Evolutionary conservation across 345 rosid genomes (phyloP).

Genomic region (Euphorbia tirucalli): DNA sequence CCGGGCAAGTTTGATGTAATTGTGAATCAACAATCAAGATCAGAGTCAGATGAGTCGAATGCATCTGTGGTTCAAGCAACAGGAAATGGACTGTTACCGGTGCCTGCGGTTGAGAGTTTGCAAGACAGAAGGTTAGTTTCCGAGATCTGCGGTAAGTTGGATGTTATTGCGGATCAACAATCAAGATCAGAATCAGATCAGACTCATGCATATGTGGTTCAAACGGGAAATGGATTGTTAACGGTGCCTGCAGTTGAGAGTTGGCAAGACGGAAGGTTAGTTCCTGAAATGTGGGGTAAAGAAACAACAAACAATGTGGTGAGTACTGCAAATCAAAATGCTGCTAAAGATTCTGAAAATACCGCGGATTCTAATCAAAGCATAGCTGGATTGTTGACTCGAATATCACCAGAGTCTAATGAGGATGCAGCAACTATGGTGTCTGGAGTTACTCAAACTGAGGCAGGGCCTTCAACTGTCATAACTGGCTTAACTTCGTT

Average conservation of each 20-base stretch:
- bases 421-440: constrained; percentile 17
- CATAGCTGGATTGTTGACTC: constrained; percentile 15
- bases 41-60: constrained; percentile 18
- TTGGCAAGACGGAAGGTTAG: constrained; percentile 16
- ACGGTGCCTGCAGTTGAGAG: constrained; percentile 4
- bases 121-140: constrained; percentile 14
- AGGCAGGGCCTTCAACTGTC: constrained; percentile 26
- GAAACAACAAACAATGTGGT: constrained; percentile 16
- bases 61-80: constrained; percentile 15
- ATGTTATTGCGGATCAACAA: neutral
- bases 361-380: constrained; percentile 16
- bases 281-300: constrained; percentile 6
- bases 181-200: constrained; percentile 19
- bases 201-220: constrained; percentile 17
- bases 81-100: constrained; percentile 3
- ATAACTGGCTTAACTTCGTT: constrained; percentile 32
- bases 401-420: constrained; percentile 5
- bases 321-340: constrained; percentile 10
- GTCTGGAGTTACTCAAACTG: constrained; percentile 11
- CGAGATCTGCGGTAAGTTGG: constrained; percentile 7
- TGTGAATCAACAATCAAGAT: constrained; percentile 5
- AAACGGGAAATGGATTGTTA: constrained; percentile 4
- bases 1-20: neutral
- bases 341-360: constrained; percentile 9
- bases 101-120: constrained; percentile 8